Evolutionary conservation across 805 yeast genomes (phyloP).

Genomic region (Schwanniomyces occidentalis): DNA sequence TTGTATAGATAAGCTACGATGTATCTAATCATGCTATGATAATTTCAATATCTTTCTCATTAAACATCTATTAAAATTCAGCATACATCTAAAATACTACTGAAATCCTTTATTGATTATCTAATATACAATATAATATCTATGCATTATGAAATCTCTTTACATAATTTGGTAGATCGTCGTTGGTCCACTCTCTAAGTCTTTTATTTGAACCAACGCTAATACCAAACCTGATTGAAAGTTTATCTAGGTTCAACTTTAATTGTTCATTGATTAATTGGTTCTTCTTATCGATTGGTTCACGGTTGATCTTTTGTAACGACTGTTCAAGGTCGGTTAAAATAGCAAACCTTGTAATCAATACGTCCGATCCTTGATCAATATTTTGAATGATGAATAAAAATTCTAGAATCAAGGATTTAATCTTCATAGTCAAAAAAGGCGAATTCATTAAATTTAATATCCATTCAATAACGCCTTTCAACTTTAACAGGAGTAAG

Average conservation of each 20-base stretch:
- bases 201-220: constrained; percentile 51
- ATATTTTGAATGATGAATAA: constrained; percentile 50
- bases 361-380: constrained; percentile 56
- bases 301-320: constrained; percentile 7
- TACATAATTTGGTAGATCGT: constrained; percentile 45
- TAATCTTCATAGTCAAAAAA: constrained; percentile 39
- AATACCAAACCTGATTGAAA: constrained; percentile 45
- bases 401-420: constrained; percentile 40
- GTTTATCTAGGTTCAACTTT: constrained; percentile 44
- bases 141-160: constrained; percentile 35
- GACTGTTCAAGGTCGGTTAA: constrained; percentile 33
- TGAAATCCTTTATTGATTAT: too few species aligned
- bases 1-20: too few species aligned
- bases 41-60: too few species aligned
- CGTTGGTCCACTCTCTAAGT: constrained; percentile 59
- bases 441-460: constrained; percentile 56
- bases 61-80: too few species aligned
- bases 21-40: too few species aligned
- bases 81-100: too few species aligned
- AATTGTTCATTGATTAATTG: constrained; percentile 26
- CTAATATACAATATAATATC: background rate
- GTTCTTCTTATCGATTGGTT: constrained; percentile 12
- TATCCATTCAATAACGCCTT: constrained; percentile 67
- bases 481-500: constrained; percentile 49
- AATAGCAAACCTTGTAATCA: constrained; percentile 58